phyloP scores from a whole-genome alignment of 106 monocot genomes.

The Xerophyta viscosa region DNA sequence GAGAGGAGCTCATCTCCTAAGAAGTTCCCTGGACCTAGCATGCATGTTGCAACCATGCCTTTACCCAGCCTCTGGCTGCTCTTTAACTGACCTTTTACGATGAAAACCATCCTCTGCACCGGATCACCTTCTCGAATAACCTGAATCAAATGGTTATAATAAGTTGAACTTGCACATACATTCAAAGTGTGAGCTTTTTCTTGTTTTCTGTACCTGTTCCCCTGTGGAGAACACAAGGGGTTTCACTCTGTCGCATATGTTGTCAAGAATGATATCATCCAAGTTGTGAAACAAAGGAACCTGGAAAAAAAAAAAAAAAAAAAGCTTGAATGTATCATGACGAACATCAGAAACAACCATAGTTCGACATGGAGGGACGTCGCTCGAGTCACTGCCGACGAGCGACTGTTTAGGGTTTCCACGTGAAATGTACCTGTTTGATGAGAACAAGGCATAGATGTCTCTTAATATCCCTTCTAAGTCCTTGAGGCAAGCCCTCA shows the following conservation, averaged over 20 bases:
- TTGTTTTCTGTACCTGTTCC: slow-evolving; percentile 52
- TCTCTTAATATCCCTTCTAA: slow-evolving; percentile 75
- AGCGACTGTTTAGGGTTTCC: neutral
- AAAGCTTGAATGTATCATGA: no score
- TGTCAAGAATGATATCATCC: slow-evolving; percentile 90
- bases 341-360: no score
- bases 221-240: slow-evolving; percentile 75
- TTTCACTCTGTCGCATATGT: slow-evolving; percentile 77
- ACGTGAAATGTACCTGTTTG: slow-evolving; percentile 35
- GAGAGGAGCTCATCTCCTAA: slow-evolving; percentile 89
- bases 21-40: slow-evolving; percentile 62
- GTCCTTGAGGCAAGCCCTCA: slow-evolving; percentile 70
- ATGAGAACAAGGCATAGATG: slow-evolving; percentile 84
- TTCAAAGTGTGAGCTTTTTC: neutral
- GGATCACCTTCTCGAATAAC: slow-evolving; percentile 91
- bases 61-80: slow-evolving; percentile 61
- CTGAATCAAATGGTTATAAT: slow-evolving; percentile 17
- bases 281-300: slow-evolving; percentile 83
- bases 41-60: slow-evolving; percentile 62
- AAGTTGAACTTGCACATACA: neutral
- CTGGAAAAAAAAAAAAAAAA: slow-evolving; percentile 20
- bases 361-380: no score
- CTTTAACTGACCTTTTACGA: slow-evolving; percentile 45
- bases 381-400: no score
- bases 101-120: slow-evolving; percentile 71